Evolutionary conservation across 2,329 filamentous ascomycete species (phyloP).

Genomic region (Delphinella strobiligena): DNA sequence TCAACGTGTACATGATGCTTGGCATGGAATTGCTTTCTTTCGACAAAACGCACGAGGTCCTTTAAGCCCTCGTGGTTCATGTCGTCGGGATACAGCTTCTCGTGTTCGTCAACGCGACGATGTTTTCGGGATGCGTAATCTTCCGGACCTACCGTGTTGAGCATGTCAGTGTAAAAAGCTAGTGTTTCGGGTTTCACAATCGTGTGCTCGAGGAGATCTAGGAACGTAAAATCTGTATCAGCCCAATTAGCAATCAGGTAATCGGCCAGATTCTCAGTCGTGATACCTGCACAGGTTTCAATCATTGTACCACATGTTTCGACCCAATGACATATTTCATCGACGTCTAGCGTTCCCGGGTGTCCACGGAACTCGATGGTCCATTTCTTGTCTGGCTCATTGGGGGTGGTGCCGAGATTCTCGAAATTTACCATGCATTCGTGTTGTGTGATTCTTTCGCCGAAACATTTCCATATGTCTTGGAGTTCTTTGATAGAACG

Average conservation of each 20-base stretch:
- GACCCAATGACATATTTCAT: slow-evolving; percentile 15
- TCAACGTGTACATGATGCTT: too few relatives aligned
- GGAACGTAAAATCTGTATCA: not conserved
- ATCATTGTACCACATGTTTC: not conserved
- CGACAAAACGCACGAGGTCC: too few relatives aligned
- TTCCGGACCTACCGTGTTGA: too few relatives aligned
- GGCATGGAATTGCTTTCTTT: not conserved
- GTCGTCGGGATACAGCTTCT: too few relatives aligned
- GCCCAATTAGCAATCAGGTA: not conserved
- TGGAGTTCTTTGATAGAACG: too few relatives aligned
- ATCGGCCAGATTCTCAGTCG: not conserved
- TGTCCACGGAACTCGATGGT: slow-evolving; percentile 18
- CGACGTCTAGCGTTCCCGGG: slow-evolving; percentile 10
- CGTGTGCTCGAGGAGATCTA: not conserved
- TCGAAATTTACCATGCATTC: not conserved
- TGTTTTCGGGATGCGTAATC: too few relatives aligned
- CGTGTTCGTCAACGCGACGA: too few relatives aligned
- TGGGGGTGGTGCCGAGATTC: not conserved
- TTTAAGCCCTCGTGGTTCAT: too few relatives aligned
- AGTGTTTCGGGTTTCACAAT: not conserved
- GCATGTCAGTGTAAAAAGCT: not conserved
- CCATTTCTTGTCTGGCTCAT: not conserved
- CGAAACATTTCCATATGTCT: too few relatives aligned
- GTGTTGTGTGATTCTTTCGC: too few relatives aligned
- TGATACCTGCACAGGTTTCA: not conserved